These are phyloP conservation scores for Tephrocybe rancida DNA, from an alignment of 768 basidiomycete genomes.

Conservation along the genomic window DNA sequence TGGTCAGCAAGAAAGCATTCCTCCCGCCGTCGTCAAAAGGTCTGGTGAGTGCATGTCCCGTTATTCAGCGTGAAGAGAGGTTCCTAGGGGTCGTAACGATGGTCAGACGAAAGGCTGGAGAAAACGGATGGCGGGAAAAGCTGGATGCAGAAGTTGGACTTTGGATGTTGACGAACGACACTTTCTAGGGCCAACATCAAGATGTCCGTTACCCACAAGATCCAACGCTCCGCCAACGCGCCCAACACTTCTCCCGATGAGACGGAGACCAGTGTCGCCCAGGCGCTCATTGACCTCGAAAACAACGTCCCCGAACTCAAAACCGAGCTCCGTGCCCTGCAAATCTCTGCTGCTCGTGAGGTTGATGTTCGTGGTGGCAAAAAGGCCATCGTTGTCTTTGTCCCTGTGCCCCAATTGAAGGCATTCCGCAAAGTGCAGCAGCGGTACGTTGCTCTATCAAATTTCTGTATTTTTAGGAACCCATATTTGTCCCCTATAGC, in stretches of 20 bases:
- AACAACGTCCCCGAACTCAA: slow-evolving; percentile 99
- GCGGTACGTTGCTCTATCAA: slow-evolving; percentile 57
- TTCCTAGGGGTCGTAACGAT: slow-evolving; percentile 24
- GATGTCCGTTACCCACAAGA: slow-evolving; percentile 86
- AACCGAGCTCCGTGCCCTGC: slow-evolving; percentile 90
- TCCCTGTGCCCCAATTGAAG: slow-evolving; percentile 96
- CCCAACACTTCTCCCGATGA: slow-evolving; percentile 88
- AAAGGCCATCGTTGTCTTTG: slow-evolving; percentile 99
- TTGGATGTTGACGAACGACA: slow-evolving; percentile 51
- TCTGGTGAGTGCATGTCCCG: slow-evolving; percentile 61
- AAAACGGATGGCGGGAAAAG: slow-evolving; percentile 36
- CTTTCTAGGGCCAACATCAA: slow-evolving; percentile 43
- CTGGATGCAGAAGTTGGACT: slow-evolving; percentile 52
- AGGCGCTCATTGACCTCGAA: slow-evolving; percentile 96
- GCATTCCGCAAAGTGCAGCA: slow-evolving; percentile 98
- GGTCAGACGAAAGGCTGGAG: slow-evolving; percentile 22
- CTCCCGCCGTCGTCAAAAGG: slow-evolving; percentile 58
- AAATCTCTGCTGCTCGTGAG: slow-evolving; percentile 98
- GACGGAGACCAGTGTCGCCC: slow-evolving; percentile 88
- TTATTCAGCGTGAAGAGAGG: slow-evolving; percentile 27
- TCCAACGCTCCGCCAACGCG: slow-evolving; percentile 95
- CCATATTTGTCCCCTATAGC: slow-evolving; percentile 41
- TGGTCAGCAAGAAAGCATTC: slow-evolving; percentile 35
- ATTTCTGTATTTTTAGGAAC: slow-evolving; percentile 11
- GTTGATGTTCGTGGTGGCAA: slow-evolving; percentile 99